A percentile compares a stretch with the other conserved stretches of the same genome.
Conservation (phyloP, 1,284 basidiomycete species). For the Fomes fomentarius region DNA sequence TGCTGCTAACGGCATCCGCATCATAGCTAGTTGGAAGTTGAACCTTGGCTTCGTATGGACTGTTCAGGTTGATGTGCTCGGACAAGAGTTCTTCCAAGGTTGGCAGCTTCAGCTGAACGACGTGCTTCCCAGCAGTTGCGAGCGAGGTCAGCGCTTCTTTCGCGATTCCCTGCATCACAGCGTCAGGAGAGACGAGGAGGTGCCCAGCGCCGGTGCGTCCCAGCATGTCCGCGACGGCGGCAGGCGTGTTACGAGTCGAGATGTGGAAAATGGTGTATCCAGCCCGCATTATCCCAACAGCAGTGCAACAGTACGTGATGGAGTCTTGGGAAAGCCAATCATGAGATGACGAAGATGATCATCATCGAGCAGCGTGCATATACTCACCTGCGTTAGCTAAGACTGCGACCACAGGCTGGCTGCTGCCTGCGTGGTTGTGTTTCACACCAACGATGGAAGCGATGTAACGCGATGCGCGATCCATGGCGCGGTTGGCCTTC, state of each 20-base stretch:
- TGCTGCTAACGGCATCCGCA: not conserved
- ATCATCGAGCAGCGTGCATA: too few species aligned
- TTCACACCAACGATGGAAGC: not conserved
- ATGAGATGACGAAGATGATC: not conserved
- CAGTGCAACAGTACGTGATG: not conserved
- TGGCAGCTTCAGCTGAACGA: not conserved
- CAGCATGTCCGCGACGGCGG: conserved; percentile 5
- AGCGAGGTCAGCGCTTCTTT: not conserved
- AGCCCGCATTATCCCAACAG: not conserved
- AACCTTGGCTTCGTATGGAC: not conserved
- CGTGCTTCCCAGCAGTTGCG: not conserved
- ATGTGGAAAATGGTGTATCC: conserved; percentile 3
- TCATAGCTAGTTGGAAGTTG: not conserved
- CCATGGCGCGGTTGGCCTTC: not conserved
- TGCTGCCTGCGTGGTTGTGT: not conserved
- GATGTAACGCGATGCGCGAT: not conserved
- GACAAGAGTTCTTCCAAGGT: conserved; percentile 3
- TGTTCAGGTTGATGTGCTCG: not conserved
- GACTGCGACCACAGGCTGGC: not conserved
- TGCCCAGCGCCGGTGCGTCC: not conserved
- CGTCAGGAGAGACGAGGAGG: not conserved
- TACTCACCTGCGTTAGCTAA: not conserved
- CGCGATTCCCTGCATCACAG: not conserved
- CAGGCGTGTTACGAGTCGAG: conserved; percentile 5
- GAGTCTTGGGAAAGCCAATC: not conserved